Evolutionary conservation across 129 eudicot species (phyloP), one percentile per base, ranked within the genome.

Genomic region (Tagetes patula): DNA sequence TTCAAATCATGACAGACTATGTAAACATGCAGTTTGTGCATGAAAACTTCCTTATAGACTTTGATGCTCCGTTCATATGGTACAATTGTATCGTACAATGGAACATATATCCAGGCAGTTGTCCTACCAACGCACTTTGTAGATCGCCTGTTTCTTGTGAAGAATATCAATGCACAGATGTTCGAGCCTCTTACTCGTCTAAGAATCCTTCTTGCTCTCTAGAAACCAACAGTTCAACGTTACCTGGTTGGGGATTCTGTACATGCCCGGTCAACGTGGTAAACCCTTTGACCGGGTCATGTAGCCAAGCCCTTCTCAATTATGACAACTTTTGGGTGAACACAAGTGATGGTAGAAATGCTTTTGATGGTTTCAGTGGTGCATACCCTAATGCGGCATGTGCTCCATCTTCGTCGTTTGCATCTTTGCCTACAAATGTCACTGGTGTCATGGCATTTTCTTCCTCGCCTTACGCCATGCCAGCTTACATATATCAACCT

Each of bases 381-480:
- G 70, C 73, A 1, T 42, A 47, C 38, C 82, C 84, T 40, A 56
- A 50, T 10, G 77, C 81, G 3, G 77, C 84, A 1, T 87, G 89
- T 77, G 92, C 86, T 54, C 81, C 88, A 27, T 43, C 62, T 40
- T 63, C 79, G 0, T 10, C 83, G 9, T 60, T 82, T 43, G 46
- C 48, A 14, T 78, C 79, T 11, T 76, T 84, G 42, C 84, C 89
- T 1, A 58, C 27, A 38, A 79, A 48, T 12, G 77, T 77, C 12
- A n/a, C 47, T 1, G 92, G 92, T 36, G 67, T 82, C 61, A 79
- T 84, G 70, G 82, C 86, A 43, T 79, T 87, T 69, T 84, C 86
- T 0, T 37, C 65, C 27, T 79, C 86, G 4, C 48, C 48, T 43
- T 43, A 81, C 0, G 65, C 86, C 8, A 33, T 84, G 8, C 69